Evolutionary conservation across 768 basidiomycete genomes (phyloP).

Genomic region (Tylopilus sp.): DNA sequence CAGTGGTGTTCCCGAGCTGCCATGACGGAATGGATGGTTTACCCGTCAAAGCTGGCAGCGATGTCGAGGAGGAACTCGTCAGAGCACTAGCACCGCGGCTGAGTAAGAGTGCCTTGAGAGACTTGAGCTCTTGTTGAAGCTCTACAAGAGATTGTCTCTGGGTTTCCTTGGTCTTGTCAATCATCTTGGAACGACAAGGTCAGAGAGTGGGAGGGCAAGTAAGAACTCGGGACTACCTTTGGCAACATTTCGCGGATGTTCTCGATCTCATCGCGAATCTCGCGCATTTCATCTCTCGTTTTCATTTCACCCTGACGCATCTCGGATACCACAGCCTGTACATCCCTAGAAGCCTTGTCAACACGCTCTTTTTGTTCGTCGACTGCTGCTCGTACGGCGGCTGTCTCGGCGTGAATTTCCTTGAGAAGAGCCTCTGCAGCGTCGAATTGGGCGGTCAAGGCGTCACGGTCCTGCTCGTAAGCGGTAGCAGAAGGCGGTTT

Average conservation of each 20-base stretch:
- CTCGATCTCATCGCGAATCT: slow-evolving; percentile 88
- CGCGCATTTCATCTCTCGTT: slow-evolving; percentile 84
- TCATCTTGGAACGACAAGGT: slow-evolving; percentile 58
- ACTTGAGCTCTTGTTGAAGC: slow-evolving; percentile 91
- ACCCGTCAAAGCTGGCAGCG: slow-evolving; percentile 48
- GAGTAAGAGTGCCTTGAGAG: slow-evolving; percentile 84
- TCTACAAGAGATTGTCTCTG: slow-evolving; percentile 82
- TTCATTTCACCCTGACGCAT: slow-evolving; percentile 76
- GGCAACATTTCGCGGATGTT: slow-evolving; percentile 90
- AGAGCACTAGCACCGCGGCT: slow-evolving; percentile 57
- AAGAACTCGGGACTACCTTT: slow-evolving; percentile 53
- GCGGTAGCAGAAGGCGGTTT: slow-evolving; percentile 83
- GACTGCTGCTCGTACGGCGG: slow-evolving; percentile 65
- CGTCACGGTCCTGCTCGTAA: slow-evolving; percentile 85
- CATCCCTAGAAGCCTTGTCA: slow-evolving; percentile 66
- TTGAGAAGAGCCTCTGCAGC: slow-evolving; percentile 77
- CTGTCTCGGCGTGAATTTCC: slow-evolving; percentile 77
- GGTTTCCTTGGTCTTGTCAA: slow-evolving; percentile 86
- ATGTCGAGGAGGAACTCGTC: slow-evolving; percentile 46
- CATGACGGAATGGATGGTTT: slow-evolving; percentile 84
- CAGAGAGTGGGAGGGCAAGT: neutral
- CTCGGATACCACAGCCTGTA: slow-evolving; percentile 67
- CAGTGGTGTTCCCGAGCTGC: slow-evolving; percentile 62
- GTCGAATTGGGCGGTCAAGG: slow-evolving; percentile 85
- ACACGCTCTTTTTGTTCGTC: slow-evolving; percentile 75